Evolutionary conservation across 139 green algal species (phyloP).

Genomic region (Nannochloris sp.): DNA sequence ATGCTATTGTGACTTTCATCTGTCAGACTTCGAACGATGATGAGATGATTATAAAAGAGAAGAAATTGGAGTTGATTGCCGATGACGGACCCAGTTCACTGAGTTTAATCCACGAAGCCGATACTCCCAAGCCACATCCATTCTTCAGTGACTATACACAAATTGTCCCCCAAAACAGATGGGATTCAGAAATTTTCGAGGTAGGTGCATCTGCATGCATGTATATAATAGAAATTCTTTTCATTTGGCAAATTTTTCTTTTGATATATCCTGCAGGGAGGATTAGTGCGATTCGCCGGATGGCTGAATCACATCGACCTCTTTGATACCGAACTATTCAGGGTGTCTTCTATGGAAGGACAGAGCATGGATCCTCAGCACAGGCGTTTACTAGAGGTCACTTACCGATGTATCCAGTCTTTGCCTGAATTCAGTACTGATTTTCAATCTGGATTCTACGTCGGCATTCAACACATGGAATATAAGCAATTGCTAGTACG

Average conservation of each 20-base stretch:
- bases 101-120: neutral
- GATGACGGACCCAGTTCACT: neutral
- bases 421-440: neutral
- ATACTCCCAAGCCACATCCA: neutral
- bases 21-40: neutral
- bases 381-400: slow-evolving; percentile 44
- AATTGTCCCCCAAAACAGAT: neutral
- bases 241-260: too few species aligned
- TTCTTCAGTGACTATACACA: neutral
- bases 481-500: slow-evolving; percentile 47
- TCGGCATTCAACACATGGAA: slow-evolving; percentile 66
- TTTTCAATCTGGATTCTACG: slow-evolving; percentile 35
- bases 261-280: neutral
- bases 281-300: slow-evolving; percentile 36
- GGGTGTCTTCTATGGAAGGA: slow-evolving; percentile 39
- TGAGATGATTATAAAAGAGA: neutral
- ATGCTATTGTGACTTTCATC: slow-evolving; percentile 14
- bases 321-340: slow-evolving; percentile 43
- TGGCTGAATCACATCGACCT: slow-evolving; percentile 48
- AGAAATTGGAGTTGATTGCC: neutral
- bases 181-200: neutral
- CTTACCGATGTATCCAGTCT: slow-evolving; percentile 20
- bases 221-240: too few species aligned
- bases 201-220: too few species aligned
- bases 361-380: slow-evolving; percentile 65